Conservation (phyloP, 345 rosid species). For the Citrus australasica region DNA sequence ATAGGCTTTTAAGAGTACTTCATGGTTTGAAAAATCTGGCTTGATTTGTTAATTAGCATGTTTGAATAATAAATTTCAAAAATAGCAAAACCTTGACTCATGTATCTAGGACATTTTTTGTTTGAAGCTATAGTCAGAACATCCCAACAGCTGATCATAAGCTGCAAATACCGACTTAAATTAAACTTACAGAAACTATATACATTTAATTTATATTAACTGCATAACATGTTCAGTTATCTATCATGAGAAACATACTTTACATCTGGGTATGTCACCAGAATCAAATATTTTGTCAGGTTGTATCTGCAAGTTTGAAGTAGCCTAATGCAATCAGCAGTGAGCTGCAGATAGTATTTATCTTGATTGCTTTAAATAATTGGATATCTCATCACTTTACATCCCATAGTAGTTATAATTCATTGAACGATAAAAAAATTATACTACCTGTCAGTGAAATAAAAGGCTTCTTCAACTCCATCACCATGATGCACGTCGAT, state of each 20-base stretch:
- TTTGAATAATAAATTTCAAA: background rate
- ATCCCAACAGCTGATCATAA: background rate
- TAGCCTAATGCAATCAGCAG: background rate
- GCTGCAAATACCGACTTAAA: background rate
- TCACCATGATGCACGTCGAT: conserved; percentile 99
- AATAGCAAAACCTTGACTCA: background rate
- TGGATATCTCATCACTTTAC: background rate
- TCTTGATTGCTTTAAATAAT: background rate
- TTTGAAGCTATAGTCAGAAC: background rate
- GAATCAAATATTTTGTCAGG: background rate
- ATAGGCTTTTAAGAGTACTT: background rate
- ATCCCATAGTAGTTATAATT: background rate
- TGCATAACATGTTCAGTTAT: background rate
- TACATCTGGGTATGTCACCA: background rate
- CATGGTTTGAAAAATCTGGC: background rate
- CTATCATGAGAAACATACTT: background rate
- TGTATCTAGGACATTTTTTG: background rate
- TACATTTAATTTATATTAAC: background rate
- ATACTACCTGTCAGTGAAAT: conserved; percentile 85
- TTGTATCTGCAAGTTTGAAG: background rate
- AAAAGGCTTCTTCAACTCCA: conserved; percentile 99
- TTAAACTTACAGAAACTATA: background rate
- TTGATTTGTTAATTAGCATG: background rate
- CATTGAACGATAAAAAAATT: conserved; percentile 7
- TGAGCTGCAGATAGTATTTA: background rate